A percentile compares a stretch with the other conserved stretches of the same genome.
Evolutionary conservation across 2,329 filamentous ascomycete genomes (phyloP).

Genomic region (Colletotrichum liaoningense): DNA sequence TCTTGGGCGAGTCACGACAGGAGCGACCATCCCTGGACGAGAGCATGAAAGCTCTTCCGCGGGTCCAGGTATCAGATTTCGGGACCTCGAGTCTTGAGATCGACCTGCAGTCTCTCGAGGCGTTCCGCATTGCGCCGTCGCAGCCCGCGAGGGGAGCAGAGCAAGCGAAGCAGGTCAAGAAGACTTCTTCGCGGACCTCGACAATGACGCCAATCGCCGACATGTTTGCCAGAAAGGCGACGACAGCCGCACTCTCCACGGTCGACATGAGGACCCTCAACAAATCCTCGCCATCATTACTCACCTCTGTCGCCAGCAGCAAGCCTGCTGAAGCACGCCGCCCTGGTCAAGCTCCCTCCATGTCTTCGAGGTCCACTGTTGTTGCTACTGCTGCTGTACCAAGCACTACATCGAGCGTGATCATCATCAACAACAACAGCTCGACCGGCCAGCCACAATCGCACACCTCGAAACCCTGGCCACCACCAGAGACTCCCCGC

Average conservation of each 20-base stretch:
- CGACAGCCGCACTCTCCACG: background rate
- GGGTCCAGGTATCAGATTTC: constrained; percentile 29
- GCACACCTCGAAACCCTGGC: constrained; percentile 19
- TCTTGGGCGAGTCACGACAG: constrained; percentile 13
- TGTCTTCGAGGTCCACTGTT: background rate
- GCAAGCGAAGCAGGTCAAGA: background rate
- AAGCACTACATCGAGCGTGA: constrained; percentile 1
- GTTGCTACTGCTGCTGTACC: background rate
- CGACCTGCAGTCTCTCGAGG: constrained; percentile 27
- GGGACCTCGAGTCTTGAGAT: constrained; percentile 25
- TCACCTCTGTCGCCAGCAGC: background rate
- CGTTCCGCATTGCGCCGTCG: constrained; percentile 14
- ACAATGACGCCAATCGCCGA: constrained; percentile 30
- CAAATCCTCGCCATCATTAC: background rate
- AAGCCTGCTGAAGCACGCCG: constrained; percentile 2
- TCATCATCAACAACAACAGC: constrained; percentile 14
- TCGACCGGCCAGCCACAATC: constrained; percentile 3
- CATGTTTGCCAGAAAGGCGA: constrained; percentile 20
- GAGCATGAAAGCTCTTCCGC: constrained; percentile 7
- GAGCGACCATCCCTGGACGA: constrained; percentile 21
- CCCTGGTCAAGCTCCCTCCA: background rate
- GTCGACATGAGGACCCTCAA: background rate
- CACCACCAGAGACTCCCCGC: constrained; percentile 8
- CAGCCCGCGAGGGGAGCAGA: background rate
- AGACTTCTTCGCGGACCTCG: constrained; percentile 6